phyloP scores from a whole-genome alignment of 345 rosid genomes.

The Gossypioides kirkii region DNA sequence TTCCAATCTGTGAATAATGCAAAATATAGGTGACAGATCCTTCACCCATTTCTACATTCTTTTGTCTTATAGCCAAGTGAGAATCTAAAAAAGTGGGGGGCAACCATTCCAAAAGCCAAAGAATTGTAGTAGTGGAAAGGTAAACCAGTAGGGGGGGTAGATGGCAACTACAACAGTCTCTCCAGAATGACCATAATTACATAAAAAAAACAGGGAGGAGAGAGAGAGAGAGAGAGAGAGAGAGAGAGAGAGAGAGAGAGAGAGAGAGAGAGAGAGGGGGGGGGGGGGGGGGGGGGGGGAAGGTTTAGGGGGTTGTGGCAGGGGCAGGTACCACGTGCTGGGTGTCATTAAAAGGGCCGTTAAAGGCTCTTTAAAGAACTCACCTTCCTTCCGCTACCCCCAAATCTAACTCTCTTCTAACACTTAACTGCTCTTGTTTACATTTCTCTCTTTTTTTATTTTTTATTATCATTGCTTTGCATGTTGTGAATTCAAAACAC shows the following conservation, averaged over 20 bases:
- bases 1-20: not conserved
- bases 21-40: not conserved
- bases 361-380: not conserved
- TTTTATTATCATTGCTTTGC: not conserved
- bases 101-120: not conserved
- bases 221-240: not conserved
- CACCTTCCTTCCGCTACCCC: slow-evolving; percentile 8
- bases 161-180: not conserved
- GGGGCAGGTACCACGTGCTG: slow-evolving; percentile 11
- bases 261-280: not conserved
- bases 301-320: not conserved
- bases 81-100: not conserved
- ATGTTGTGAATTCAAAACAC: slow-evolving; percentile 4
- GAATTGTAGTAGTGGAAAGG: not conserved
- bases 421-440: not conserved
- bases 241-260: not conserved
- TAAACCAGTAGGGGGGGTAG: not conserved
- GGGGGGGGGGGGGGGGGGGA: not conserved
- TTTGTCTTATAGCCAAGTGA: not conserved
- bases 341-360: not conserved
- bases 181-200: not conserved
- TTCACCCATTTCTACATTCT: not conserved
- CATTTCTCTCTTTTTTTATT: not conserved
- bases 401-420: slow-evolving; percentile 10
- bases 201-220: not conserved